These are phyloP conservation scores for Pistacia vera DNA, from an alignment of 345 rosid genomes.

Conservation along the genomic window DNA sequence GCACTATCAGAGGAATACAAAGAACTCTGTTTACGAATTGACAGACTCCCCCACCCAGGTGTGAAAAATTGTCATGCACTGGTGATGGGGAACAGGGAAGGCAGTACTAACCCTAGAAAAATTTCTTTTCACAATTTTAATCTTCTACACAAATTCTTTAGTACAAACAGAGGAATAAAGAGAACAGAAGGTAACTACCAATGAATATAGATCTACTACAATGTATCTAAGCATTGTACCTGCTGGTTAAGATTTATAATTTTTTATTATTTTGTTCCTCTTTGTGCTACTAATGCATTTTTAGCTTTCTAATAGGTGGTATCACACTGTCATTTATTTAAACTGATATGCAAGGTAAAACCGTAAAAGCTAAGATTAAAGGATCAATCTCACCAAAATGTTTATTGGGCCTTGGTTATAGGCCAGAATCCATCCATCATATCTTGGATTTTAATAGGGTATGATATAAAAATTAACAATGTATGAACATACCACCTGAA, in stretches of 20 bases:
- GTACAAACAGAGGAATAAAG: neutral
- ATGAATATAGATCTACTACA: no score
- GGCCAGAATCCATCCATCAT: slow-evolving; percentile 15
- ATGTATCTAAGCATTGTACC: no score
- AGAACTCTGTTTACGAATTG: neutral
- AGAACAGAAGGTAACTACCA: neutral
- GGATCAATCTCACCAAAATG: slow-evolving; percentile 23
- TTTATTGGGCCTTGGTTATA: slow-evolving; percentile 2
- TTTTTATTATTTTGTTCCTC: no score
- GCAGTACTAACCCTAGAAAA: neutral
- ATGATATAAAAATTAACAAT: neutral
- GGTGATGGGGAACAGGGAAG: neutral
- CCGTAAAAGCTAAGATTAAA: slow-evolving; percentile 1
- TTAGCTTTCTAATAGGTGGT: neutral
- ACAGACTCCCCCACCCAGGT: neutral
- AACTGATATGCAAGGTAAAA: neutral
- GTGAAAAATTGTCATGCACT: neutral
- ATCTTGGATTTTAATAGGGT: slow-evolving; percentile 4
- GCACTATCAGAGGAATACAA: neutral
- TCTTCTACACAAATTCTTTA: neutral
- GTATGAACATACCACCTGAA: slow-evolving; percentile 11
- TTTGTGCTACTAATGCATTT: neutral
- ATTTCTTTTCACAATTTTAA: neutral
- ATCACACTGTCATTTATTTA: neutral
- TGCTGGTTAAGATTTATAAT: no score